A percentile compares a stretch with the other conserved stretches of the same genome.
Conservation (phyloP, 768 basidiomycete genomes). For the Tylopilus cervinicoccineus region DNA sequence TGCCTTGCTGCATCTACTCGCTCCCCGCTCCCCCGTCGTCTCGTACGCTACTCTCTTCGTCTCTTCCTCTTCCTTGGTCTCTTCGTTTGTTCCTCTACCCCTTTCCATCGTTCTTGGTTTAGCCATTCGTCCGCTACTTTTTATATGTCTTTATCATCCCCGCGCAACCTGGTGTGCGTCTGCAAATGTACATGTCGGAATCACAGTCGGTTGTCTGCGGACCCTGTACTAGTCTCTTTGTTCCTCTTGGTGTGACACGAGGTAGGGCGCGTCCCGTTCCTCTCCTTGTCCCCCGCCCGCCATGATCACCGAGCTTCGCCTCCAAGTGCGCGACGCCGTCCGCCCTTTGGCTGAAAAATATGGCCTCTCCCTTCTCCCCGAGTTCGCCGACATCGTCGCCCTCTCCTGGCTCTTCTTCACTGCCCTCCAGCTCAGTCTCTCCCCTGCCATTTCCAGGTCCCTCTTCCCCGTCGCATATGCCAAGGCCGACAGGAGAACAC, state of each 20-base stretch:
- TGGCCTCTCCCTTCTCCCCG: conserved; percentile 51
- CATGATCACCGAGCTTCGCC: conserved; percentile 30
- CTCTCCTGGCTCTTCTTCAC: conserved; percentile 56
- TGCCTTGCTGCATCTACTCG: conserved; percentile 25
- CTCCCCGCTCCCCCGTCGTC: conserved; percentile 9
- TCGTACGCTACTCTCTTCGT: conserved; percentile 2
- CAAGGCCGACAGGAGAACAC: conserved; percentile 40
- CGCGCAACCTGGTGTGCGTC: conserved; percentile 22
- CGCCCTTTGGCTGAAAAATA: conserved; percentile 33
- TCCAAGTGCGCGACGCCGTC: conserved; percentile 25
- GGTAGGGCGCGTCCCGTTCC: conserved; percentile 7
- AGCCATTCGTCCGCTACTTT: conserved; percentile 16
- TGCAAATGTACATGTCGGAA: conserved; percentile 30
- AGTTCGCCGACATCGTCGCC: conserved; percentile 51
- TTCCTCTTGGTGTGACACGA: conserved; percentile 5
- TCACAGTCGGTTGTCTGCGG: background rate
- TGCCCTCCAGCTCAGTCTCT: conserved; percentile 51
- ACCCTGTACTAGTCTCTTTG: conserved; percentile 12
- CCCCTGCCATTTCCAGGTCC: conserved; percentile 47
- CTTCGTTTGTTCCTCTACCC: background rate
- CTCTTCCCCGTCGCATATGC: conserved; percentile 50
- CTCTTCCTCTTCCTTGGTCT: background rate
- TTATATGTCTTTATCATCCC: conserved; percentile 35
- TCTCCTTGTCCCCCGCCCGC: background rate
- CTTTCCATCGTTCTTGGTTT: conserved; percentile 21